Base-by-base conservation (phyloP, 192 early-diverging fungal genomes). In the Umbelopsis vinacea region DNA sequence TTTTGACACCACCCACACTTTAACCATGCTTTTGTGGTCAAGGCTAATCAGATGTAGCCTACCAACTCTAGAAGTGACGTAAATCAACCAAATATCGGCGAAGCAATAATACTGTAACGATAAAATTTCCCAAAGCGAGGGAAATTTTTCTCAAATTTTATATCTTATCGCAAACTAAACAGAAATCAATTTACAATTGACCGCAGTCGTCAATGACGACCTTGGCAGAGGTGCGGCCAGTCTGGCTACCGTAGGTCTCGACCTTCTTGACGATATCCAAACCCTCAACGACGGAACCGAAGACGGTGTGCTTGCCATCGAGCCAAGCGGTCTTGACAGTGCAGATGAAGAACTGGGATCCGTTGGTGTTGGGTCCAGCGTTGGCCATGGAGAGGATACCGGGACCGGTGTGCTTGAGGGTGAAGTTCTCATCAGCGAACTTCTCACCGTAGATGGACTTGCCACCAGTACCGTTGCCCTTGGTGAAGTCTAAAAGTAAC, bases 301-400 rank as follows among this genome's bases (percentile, higher is more conserved):
- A 89, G 48, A 97, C 94, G 43, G 92, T 90, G 83, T 96, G 94
- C 83, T 93, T 94, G 74, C 87, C 85, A 83, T 96, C 94, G 67
- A 96, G 87, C 93, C 94, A 96, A n/a, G 81, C 24, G 53, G 92
- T 94, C 79, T 89, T 85, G 55, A 88, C 90, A 23, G 90, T 90
- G 68, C 92, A 94, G 76, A 97, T 90, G 83, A 97, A 96, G 87
- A 97, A 96, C 81, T 96, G 94, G 21, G 92, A 94, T 37, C 92
- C 93, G 84, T 94, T 93, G 81, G 94, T 95, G 77, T 90, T 86
- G 19, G 89, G 87, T 15, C 95, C 94, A 73, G 87, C 86, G 76
- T 97, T 95, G 75, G 95, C 94, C 92, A 94, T 95, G 69, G 92
- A 94, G 68, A 97, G 83, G 60, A 92, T 75, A 74, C 84, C 84